A percentile compares a stretch with the other conserved stretches of the same genome.
phyloP scores from a whole-genome alignment of 805 yeast genomes.

The Yarrowia phangngaensis region DNA sequence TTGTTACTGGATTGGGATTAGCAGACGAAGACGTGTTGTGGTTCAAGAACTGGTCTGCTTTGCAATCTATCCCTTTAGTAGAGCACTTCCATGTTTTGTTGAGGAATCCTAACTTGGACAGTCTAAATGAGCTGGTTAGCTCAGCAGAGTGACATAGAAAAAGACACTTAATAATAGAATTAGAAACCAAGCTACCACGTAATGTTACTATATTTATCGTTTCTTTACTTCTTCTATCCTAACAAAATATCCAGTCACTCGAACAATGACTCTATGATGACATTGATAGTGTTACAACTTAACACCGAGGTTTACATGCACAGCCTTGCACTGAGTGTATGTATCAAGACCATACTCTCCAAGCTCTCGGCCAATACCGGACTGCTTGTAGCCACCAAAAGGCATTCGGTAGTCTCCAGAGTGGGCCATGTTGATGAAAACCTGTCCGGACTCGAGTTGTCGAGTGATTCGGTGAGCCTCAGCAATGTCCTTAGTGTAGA shows the following conservation, averaged over 20 bases:
- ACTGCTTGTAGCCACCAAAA: constrained; percentile 75
- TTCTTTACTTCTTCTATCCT: too few species aligned
- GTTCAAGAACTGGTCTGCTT: constrained; percentile 56
- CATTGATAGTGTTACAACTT: too few species aligned
- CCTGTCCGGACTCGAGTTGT: constrained; percentile 60
- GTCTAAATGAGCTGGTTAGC: background rate
- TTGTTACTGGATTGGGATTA: constrained; percentile 43
- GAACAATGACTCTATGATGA: too few species aligned
- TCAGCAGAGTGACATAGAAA: too few species aligned
- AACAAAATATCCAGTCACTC: too few species aligned
- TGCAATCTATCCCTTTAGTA: constrained; percentile 53
- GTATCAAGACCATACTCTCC: constrained; percentile 68
- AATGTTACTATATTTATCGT: too few species aligned
- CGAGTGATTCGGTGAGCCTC: constrained; percentile 62
- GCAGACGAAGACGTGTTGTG: constrained; percentile 44
- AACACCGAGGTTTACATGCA: constrained; percentile 61
- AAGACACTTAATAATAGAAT: too few species aligned
- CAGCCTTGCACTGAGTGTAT: constrained; percentile 73
- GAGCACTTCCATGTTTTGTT: constrained; percentile 55
- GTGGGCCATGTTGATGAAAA: constrained; percentile 70
- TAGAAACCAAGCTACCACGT: too few species aligned
- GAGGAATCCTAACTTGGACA: constrained; percentile 6
- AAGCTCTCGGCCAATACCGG: constrained; percentile 78
- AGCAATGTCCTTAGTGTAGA: constrained; percentile 64
- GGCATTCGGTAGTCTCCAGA: constrained; percentile 67